These are phyloP conservation scores for Cubamyces sp. DNA, from an alignment of 768 basidiomycete genomes.

Conservation along the genomic window DNA sequence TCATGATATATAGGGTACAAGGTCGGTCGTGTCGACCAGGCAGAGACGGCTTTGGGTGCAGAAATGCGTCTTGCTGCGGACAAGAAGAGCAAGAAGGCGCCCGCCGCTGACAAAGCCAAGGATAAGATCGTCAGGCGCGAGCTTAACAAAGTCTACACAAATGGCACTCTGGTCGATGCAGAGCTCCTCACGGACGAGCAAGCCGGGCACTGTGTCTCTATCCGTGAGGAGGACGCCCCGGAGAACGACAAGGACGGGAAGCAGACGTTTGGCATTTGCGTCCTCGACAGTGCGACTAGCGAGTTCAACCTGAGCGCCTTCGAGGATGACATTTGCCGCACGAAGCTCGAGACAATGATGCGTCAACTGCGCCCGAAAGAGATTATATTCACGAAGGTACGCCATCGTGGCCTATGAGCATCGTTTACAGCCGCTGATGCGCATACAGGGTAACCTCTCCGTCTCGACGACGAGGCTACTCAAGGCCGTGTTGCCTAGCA, in stretches of 20 bases:
- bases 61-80: conserved; percentile 90
- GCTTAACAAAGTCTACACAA: conserved; percentile 94
- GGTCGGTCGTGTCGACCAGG: conserved; percentile 95
- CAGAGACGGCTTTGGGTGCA: conserved; percentile 94
- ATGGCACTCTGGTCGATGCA: conserved; percentile 92
- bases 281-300: conserved; percentile 93
- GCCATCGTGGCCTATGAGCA: neutral
- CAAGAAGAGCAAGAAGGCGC: conserved; percentile 49
- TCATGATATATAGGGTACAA: conserved; percentile 66
- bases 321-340: conserved; percentile 90
- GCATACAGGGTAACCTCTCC: conserved; percentile 77
- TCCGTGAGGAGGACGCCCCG: conserved; percentile 60
- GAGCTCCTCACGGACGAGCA: conserved; percentile 90
- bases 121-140: conserved; percentile 86
- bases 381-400: conserved; percentile 86
- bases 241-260: conserved; percentile 46
- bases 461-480: conserved; percentile 82
- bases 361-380: conserved; percentile 92
- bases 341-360: conserved; percentile 91
- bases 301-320: conserved; percentile 92
- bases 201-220: conserved; percentile 91
- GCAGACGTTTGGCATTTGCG: conserved; percentile 83
- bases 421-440: neutral
- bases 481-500: conserved; percentile 76
- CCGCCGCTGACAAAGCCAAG: conserved; percentile 54